Conservation (phyloP, 192 early-diverging fungal species). For the Backusella psychrophila region DNA sequence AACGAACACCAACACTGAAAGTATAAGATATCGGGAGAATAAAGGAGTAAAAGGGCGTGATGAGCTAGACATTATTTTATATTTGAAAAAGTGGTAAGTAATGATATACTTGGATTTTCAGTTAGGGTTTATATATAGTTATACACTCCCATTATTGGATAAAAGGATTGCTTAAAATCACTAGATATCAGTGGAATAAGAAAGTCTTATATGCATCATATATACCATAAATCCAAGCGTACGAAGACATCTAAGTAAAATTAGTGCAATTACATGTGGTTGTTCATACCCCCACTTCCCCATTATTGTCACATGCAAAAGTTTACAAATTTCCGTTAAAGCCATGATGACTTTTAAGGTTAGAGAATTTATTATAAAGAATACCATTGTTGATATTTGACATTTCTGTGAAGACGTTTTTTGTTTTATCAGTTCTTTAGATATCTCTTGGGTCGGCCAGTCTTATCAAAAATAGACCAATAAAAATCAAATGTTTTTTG, state of each 20-base stretch:
- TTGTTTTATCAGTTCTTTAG: background rate
- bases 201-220: background rate
- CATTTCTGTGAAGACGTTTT: background rate
- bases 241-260: background rate
- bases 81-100: background rate
- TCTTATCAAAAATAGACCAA: background rate
- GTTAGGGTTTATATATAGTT: background rate
- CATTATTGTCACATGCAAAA: background rate
- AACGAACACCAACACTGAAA: background rate
- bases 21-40: background rate
- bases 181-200: background rate
- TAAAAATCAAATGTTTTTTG: background rate
- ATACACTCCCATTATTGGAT: background rate
- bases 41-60: background rate
- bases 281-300: background rate
- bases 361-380: background rate
- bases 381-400: background rate
- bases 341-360: background rate
- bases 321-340: background rate
- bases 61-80: background rate
- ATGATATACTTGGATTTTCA: background rate
- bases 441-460: background rate
- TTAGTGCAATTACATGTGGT: background rate
- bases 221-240: background rate
- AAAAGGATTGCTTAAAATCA: background rate